Conservation (phyloP, 163 green algal species). For the Trebouxiophyceae sp. region DNA sequence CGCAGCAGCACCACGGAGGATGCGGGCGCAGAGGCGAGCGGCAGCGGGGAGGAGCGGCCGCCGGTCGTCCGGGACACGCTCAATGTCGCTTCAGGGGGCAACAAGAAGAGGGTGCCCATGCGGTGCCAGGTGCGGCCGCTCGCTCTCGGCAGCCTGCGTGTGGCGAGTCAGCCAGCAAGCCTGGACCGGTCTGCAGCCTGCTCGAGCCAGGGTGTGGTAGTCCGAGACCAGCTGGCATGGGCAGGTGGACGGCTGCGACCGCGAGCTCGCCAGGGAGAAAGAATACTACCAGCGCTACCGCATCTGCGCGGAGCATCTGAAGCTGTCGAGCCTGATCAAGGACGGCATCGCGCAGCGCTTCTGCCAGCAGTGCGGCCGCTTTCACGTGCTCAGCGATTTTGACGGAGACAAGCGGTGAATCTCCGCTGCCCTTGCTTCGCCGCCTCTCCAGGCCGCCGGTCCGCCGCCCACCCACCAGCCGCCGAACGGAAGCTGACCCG, state of each 20-base stretch:
- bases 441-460: neutral
- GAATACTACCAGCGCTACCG: constrained; percentile 56
- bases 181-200: neutral
- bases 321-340: constrained; percentile 35
- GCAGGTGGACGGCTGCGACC: constrained; percentile 43
- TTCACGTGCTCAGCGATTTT: constrained; percentile 52
- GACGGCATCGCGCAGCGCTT: constrained; percentile 48
- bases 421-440: neutral
- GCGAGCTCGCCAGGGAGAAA: constrained; percentile 32
- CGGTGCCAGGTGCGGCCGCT: constrained; percentile 3
- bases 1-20: too few relatives aligned
- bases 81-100: neutral
- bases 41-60: neutral
- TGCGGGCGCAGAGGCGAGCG: neutral
- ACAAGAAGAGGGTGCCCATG: constrained; percentile 7
- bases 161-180: too few relatives aligned
- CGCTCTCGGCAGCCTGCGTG: too few relatives aligned
- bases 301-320: constrained; percentile 57
- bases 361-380: constrained; percentile 64
- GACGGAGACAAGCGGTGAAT: constrained; percentile 42
- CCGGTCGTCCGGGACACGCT: constrained; percentile 5
- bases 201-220: neutral
- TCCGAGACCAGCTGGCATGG: neutral
- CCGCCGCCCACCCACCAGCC: neutral
- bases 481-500: neutral